Conservation (phyloP, 2,329 filamentous ascomycete genomes). For the Botryotinia calthae region DNA sequence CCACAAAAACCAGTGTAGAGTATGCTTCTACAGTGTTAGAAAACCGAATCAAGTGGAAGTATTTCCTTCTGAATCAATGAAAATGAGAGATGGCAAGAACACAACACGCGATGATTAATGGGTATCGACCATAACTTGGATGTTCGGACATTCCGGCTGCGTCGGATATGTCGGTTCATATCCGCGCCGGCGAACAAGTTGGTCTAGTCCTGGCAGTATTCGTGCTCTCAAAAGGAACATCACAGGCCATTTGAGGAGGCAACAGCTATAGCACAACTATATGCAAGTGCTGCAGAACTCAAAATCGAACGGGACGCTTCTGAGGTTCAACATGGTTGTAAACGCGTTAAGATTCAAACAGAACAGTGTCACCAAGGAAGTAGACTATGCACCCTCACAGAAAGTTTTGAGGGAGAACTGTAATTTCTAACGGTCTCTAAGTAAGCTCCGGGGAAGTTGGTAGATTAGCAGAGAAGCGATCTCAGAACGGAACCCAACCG, state of each 20-base stretch:
- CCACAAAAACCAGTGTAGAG: not conserved
- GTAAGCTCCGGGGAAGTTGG: not conserved
- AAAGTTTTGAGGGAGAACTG: not conserved
- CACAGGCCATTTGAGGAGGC: not conserved
- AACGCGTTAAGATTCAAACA: not conserved
- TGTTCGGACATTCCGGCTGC: not conserved
- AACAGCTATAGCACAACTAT: constrained; percentile 3
- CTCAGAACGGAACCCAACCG: not conserved
- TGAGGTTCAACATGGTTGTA: not conserved
- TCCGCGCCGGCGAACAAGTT: not conserved
- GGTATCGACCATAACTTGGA: not conserved
- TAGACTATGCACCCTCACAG: not conserved
- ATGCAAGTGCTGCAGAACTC: not conserved
- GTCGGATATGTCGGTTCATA: not conserved
- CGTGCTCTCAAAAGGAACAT: not conserved
- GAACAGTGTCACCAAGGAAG: not conserved
- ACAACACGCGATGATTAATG: not conserved
- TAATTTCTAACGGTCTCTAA: not conserved
- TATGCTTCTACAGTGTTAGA: too few species aligned
- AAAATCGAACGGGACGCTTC: not conserved
- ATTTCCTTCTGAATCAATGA: not conserved
- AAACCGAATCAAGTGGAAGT: not conserved
- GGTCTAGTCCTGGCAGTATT: not conserved
- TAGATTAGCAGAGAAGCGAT: not conserved
- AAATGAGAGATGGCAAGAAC: not conserved